phyloP scores from a whole-genome alignment of 2,329 filamentous ascomycete genomes.

The Nothophoma quercina region DNA sequence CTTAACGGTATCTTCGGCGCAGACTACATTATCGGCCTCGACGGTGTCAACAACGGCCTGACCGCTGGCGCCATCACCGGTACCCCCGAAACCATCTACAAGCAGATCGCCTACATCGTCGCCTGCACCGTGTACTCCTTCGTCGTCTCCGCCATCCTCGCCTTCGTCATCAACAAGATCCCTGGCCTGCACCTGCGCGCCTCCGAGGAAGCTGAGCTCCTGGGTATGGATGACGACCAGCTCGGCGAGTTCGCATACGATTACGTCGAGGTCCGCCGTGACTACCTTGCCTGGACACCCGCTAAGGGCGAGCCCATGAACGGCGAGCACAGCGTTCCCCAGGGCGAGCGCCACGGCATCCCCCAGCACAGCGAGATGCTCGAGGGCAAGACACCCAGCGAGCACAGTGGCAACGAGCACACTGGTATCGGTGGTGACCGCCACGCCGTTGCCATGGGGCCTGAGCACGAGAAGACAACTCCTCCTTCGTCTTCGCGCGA shows the following conservation, averaged over 20 bases:
- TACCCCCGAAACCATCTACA: conserved; percentile 77
- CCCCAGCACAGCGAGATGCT: conserved; percentile 72
- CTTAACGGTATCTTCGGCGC: conserved; percentile 80
- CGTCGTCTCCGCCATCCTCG: conserved; percentile 75
- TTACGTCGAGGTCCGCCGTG: conserved; percentile 86
- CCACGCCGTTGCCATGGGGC: conserved; percentile 57
- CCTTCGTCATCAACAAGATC: conserved; percentile 76
- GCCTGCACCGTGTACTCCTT: conserved; percentile 74
- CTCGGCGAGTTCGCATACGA: conserved; percentile 91
- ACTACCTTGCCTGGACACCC: conserved; percentile 88
- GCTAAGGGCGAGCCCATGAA: conserved; percentile 70
- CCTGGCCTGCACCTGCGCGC: conserved; percentile 82
- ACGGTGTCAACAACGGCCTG: conserved; percentile 73
- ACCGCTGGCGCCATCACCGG: conserved; percentile 73
- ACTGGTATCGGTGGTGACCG: conserved; percentile 61
- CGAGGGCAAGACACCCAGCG: conserved; percentile 62
- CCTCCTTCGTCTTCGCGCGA: conserved; percentile 17
- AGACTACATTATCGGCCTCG: conserved; percentile 75
- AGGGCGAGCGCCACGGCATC: conserved; percentile 73
- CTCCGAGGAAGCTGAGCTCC: conserved; percentile 80
- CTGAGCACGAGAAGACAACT: conserved; percentile 50
- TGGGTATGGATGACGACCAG: conserved; percentile 90
- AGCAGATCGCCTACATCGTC: conserved; percentile 79
- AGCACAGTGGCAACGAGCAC: conserved; percentile 54
- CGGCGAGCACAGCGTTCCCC: conserved; percentile 68